Evolutionary conservation across 805 yeast species (phyloP), one percentile per base, ranked within the genome.

Genomic region (Saturnispora halmiae): DNA sequence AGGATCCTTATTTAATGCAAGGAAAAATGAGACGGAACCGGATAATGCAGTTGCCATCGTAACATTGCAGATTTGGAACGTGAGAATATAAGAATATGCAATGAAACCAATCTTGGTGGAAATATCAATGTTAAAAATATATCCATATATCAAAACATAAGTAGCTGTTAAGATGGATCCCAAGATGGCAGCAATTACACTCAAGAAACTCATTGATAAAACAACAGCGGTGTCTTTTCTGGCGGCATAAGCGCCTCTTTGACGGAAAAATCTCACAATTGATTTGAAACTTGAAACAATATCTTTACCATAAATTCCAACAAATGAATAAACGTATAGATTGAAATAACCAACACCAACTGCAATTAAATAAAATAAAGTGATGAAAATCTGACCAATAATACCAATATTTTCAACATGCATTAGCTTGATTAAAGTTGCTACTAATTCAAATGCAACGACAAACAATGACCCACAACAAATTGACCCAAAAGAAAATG

Each of bases 401-500:
- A 43, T 2, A 14, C 48, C 45, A 9, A 33, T n/a, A 8, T 26
- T 9, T 21, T 29, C 38, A 28, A 27, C 15, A 33, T 35, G 31
- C 18, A 39, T 11, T 6, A 42, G 3, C 19, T 15, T 14, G 8
- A 41, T 14, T 2, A 36, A 18, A 2, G 42, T 21, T 0, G 94
- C 92, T 53, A 85, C 10, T 13, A 29, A 13, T 36, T 84, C 90
- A 46, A 86, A 70, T 20, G 85, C 46, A 0, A 96, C 73, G 8
- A 85, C 94, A 51, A 85, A 73, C 49, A 87, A 63, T 2, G 64
- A 60, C 0, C 96, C 95, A 53, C 83, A 80, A 56, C 94, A 81
- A 40, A 88, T 79, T 1, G 95, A 83, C 0, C 96, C 96, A 54
- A 87, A 79, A 8, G 90, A 82, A 55, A 79, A 82, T 3, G 95